A percentile compares a stretch with the other conserved stretches of the same genome.
Conservation (phyloP, 2,329 filamentous ascomycete genomes). For the Alternaria arborescens region DNA sequence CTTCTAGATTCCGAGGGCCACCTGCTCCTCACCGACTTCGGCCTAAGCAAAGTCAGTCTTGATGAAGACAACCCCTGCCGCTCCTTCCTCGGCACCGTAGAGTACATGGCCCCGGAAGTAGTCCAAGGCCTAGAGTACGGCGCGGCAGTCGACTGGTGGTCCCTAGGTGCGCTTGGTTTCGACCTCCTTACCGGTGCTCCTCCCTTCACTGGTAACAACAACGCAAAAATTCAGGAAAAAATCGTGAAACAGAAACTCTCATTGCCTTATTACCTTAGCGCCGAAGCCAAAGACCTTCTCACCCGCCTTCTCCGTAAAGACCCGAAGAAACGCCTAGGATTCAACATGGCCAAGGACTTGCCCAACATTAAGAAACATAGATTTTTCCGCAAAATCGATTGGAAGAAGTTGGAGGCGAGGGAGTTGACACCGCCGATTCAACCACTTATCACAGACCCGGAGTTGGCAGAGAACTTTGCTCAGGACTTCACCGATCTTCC, state of each 20-base stretch:
- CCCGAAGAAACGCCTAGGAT: slow-evolving; percentile 86
- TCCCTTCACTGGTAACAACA: slow-evolving; percentile 89
- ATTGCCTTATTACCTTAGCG: slow-evolving; percentile 87
- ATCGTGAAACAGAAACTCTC: slow-evolving; percentile 92
- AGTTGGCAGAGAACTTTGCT: slow-evolving; percentile 95
- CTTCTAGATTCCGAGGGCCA: slow-evolving; percentile 91
- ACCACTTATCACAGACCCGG: slow-evolving; percentile 93
- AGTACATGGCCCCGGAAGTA: slow-evolving; percentile 99
- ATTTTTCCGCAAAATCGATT: slow-evolving; percentile 97
- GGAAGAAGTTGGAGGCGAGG: slow-evolving; percentile 82
- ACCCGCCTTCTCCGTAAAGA: slow-evolving; percentile 91
- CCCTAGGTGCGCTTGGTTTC: slow-evolving; percentile 88
- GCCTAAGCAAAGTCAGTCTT: slow-evolving; percentile 91
- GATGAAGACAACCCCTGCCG: slow-evolving; percentile 77
- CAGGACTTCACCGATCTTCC: slow-evolving; percentile 89
- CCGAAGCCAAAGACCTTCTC: slow-evolving; percentile 93
- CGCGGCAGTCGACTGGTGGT: slow-evolving; percentile 98
- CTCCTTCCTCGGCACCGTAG: slow-evolving; percentile 91
- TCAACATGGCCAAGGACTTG: slow-evolving; percentile 88
- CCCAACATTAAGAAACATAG: slow-evolving; percentile 86
- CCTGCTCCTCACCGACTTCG: slow-evolving; percentile 94
- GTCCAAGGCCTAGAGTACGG: slow-evolving; percentile 88
- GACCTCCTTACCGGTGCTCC: slow-evolving; percentile 92
- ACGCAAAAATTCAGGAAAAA: slow-evolving; percentile 94
- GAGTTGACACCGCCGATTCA: slow-evolving; percentile 89